Evolutionary conservation across 1,284 basidiomycete species (phyloP).

Genomic region (Grifola frondosa): DNA sequence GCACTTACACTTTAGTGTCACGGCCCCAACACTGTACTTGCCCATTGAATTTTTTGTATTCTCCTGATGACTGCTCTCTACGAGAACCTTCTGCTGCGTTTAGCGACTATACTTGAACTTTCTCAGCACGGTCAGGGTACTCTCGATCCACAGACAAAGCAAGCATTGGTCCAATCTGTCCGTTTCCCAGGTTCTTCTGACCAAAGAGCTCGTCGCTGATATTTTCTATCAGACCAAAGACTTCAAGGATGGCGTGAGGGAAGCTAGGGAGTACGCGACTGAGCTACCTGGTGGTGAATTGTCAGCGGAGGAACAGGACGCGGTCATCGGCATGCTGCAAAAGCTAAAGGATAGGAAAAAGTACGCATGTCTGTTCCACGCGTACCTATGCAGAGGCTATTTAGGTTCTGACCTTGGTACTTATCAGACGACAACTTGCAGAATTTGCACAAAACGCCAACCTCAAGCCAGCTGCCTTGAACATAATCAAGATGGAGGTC

Average conservation of each 20-base stretch:
- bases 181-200: conserved; percentile 18
- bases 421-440: conserved; percentile 39
- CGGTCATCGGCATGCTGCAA: conserved; percentile 63
- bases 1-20: no score
- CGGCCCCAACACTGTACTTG: no score
- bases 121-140: conserved; percentile 53
- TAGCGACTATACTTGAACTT: conserved; percentile 52
- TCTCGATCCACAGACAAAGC: conserved; percentile 53
- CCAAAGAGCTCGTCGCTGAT: background rate
- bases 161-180: conserved; percentile 63
- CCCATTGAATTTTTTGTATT: background rate
- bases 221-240: conserved; percentile 53
- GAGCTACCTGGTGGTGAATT: conserved; percentile 67
- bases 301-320: conserved; percentile 60
- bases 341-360: conserved; percentile 55
- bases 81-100: conserved; percentile 51
- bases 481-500: conserved; percentile 42
- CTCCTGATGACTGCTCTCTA: conserved; percentile 18
- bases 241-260: conserved; percentile 53
- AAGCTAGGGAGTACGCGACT: conserved; percentile 56
- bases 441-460: conserved; percentile 38
- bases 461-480: conserved; percentile 22
- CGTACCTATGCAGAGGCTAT: no score
- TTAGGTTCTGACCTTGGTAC: background rate
- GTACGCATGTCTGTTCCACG: conserved; percentile 38